Conservation (phyloP, 1,284 basidiomycete species). For the Salmacisia buchloeana region DNA sequence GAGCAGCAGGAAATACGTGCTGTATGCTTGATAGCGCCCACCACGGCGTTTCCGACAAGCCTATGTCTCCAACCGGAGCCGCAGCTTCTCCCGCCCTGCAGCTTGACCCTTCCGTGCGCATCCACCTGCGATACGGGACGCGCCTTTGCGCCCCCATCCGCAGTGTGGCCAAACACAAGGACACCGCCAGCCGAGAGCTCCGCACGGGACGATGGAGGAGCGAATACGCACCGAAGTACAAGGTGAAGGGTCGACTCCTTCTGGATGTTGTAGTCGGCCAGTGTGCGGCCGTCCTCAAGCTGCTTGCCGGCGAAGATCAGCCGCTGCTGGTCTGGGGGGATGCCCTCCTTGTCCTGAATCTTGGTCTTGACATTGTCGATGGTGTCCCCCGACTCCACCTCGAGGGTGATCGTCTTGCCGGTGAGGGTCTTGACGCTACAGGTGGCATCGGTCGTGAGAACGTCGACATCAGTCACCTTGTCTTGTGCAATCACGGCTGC, state of each 20-base stretch:
- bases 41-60: too few relatives aligned
- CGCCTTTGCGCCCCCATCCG: too few relatives aligned
- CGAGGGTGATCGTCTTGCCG: constrained; percentile 52
- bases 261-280: constrained; percentile 68
- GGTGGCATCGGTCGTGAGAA: too few relatives aligned
- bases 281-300: constrained; percentile 59
- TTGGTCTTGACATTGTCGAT: constrained; percentile 52
- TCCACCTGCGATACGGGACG: too few relatives aligned
- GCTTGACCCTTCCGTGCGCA: too few relatives aligned
- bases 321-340: constrained; percentile 92
- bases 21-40: too few relatives aligned
- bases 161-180: neutral
- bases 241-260: constrained; percentile 56
- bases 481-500: too few relatives aligned
- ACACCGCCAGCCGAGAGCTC: neutral
- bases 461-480: too few relatives aligned
- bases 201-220: neutral
- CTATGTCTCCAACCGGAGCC: too few relatives aligned
- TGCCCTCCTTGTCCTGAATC: constrained; percentile 62
- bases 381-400: constrained; percentile 52
- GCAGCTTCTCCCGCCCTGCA: too few relatives aligned
- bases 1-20: too few relatives aligned
- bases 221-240: constrained; percentile 28
- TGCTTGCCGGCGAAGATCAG: constrained; percentile 98
- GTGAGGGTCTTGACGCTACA: constrained; percentile 49